Evolutionary conservation across 495 filamentous ascomycete genomes (phyloP).

Genomic region (Penicillium daleae): DNA sequence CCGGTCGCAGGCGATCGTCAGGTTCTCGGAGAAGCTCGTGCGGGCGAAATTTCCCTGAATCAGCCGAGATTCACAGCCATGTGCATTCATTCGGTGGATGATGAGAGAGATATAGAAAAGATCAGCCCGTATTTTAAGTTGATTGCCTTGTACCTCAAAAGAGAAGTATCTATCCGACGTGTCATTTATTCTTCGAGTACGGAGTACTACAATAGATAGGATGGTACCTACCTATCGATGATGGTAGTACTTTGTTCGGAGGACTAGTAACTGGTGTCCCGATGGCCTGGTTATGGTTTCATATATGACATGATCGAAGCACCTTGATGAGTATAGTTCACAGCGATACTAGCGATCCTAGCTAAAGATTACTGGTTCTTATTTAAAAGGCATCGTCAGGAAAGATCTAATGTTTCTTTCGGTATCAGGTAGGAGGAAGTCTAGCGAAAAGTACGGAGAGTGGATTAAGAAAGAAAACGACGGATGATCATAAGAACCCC

Average conservation of each 20-base stretch:
- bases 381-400: no score
- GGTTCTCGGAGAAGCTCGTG: constrained; percentile 13
- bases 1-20: not conserved
- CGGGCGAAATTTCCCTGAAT: not conserved
- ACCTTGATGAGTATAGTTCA: not conserved
- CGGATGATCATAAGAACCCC: not conserved
- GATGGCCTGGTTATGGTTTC: not conserved
- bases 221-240: no score
- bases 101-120: no score
- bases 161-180: constrained; percentile 1
- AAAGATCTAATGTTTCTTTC: no score
- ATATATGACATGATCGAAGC: not conserved
- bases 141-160: not conserved
- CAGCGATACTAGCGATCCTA: not conserved
- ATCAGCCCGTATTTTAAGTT: not conserved
- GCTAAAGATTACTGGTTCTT: no score
- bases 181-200: not conserved
- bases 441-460: no score
- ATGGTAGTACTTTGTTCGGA: not conserved
- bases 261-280: not conserved
- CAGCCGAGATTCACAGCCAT: constrained; percentile 30
- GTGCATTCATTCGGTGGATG: constrained; percentile 15
- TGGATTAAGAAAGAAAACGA: not conserved
- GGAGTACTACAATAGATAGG: no score
- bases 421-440: no score